phyloP scores from a whole-genome alignment of 345 rosid genomes.

The Leavenworthia alabamica region DNA sequence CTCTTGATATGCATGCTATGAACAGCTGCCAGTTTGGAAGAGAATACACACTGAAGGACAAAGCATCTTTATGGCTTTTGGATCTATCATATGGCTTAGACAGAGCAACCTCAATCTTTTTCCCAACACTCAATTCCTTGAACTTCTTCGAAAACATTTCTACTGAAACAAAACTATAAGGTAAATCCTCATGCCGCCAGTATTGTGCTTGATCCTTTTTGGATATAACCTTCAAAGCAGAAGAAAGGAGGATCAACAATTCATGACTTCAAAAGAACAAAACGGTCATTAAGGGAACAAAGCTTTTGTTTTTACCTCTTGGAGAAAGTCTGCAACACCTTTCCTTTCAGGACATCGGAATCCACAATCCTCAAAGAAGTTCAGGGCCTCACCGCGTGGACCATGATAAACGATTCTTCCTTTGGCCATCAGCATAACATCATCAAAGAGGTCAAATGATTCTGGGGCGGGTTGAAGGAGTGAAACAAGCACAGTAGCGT shows the following conservation, averaged over 20 bases:
- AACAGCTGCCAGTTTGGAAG: slow-evolving; percentile 52
- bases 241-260: slow-evolving; percentile 5
- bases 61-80: slow-evolving; percentile 65
- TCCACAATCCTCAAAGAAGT: slow-evolving; percentile 62
- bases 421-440: slow-evolving; percentile 62
- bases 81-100: slow-evolving; percentile 66
- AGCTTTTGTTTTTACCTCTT: slow-evolving; percentile 42
- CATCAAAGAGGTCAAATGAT: slow-evolving; percentile 69
- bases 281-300: not conserved
- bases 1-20: slow-evolving; percentile 71
- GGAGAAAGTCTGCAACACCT: slow-evolving; percentile 78
- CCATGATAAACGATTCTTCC: slow-evolving; percentile 76
- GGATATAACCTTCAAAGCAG: slow-evolving; percentile 44
- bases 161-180: slow-evolving; percentile 51
- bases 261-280: not conserved
- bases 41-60: slow-evolving; percentile 62
- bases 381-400: slow-evolving; percentile 50
- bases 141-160: slow-evolving; percentile 61
- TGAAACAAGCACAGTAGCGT: slow-evolving; percentile 58
- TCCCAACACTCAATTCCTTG: slow-evolving; percentile 59
- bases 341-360: slow-evolving; percentile 74
- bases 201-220: slow-evolving; percentile 81
- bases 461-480: slow-evolving; percentile 88
- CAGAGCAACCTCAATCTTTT: slow-evolving; percentile 55
- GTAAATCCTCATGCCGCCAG: slow-evolving; percentile 53